Percentiles rank a stretch among this genome's conserved stretches.
phyloP scores from a whole-genome alignment of 331 rosid species.

The Acacia concinna region DNA sequence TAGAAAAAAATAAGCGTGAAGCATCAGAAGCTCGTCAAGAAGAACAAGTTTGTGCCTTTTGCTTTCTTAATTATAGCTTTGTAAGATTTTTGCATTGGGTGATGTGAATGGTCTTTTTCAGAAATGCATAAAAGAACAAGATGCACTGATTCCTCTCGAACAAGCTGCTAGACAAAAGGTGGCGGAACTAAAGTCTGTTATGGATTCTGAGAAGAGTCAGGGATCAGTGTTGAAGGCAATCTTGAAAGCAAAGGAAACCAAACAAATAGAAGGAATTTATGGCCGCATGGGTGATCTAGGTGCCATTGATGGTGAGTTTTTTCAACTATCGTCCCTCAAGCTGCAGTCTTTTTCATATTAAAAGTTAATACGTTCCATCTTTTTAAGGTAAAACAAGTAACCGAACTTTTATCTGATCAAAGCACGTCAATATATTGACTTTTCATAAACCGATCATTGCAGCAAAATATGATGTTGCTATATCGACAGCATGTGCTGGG shows the following conservation, averaged over 20 bases:
- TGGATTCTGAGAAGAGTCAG: constrained; percentile 92
- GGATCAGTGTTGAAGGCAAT: constrained; percentile 86
- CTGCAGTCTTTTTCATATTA: not conserved
- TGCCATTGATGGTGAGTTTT: constrained; percentile 81
- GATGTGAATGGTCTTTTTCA: constrained; percentile 35
- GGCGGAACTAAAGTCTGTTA: constrained; percentile 77
- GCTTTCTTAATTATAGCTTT: constrained; percentile 2
- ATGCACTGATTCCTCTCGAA: constrained; percentile 72
- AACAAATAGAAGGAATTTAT: constrained; percentile 80
- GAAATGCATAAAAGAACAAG: constrained; percentile 80
- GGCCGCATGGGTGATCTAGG: constrained; percentile 99
- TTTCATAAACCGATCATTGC: constrained; percentile 39
- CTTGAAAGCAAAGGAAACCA: constrained; percentile 73
- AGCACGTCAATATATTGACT: constrained; percentile 27
- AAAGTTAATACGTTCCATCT: not conserved
- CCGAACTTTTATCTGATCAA: constrained; percentile 1
- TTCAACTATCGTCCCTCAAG: constrained; percentile 6
- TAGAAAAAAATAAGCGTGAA: constrained; percentile 65
- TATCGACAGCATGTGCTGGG: constrained; percentile 91
- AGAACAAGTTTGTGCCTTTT: constrained; percentile 65
- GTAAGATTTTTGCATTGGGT: constrained; percentile 17
- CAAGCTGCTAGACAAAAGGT: constrained; percentile 95
- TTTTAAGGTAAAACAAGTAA: not conserved
- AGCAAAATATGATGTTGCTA: constrained; percentile 89
- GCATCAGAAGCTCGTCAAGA: constrained; percentile 62